Evolutionary conservation across 306 rosid genomes (phyloP), one percentile per base, ranked within the genome.

Genomic region (Fragaria vesca): DNA sequence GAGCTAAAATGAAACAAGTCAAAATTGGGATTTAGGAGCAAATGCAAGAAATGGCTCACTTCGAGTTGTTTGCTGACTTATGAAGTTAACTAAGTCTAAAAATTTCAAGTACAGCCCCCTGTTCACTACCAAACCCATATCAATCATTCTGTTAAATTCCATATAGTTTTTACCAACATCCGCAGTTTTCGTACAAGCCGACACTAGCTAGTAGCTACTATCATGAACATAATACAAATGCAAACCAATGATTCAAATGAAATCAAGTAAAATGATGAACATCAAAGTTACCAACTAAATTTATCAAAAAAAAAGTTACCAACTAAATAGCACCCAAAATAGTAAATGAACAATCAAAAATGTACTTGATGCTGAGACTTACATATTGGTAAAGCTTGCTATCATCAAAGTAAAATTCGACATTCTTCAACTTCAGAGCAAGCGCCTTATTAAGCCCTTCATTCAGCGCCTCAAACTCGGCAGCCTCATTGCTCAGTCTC

Each of bases 381-480:
- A 86, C 87, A 71, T 78, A 85, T 79, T 76, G 79, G 83, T 83
- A 71, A 74, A 89, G 73, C 72, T 60, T 66, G 66, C 36, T 5
- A 12, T 86, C 79, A 18, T 84, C 83, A 6, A 75, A 81, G 85
- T 71, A 78, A 84, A 81, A 61, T 70, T 71, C 67, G 74, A 85
- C 38, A 42, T 76, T 76, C 54, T 77, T 79, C 62, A 83, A 80
- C 7, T 75, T 66, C 81, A 86, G 71, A 43, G 51, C 30, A 3
- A 79, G 58, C 76, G 90, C 86, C 1, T 30, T 52, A 38, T 86
- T 54, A 42, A 85, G 83, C 36, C 85, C 87, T 79, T 84, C 86
- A 45, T 76, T 16, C 10, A 85, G 45, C 66, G 89, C 87, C 71
- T 65, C 69, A 60, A 86, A 70, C 75, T 79, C 82, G 11, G 82